Percentiles rank a stretch among this genome's conserved stretches.
phyloP scores from a whole-genome alignment of 1,139 yeast species.

The Sugiyamaella sp. region DNA sequence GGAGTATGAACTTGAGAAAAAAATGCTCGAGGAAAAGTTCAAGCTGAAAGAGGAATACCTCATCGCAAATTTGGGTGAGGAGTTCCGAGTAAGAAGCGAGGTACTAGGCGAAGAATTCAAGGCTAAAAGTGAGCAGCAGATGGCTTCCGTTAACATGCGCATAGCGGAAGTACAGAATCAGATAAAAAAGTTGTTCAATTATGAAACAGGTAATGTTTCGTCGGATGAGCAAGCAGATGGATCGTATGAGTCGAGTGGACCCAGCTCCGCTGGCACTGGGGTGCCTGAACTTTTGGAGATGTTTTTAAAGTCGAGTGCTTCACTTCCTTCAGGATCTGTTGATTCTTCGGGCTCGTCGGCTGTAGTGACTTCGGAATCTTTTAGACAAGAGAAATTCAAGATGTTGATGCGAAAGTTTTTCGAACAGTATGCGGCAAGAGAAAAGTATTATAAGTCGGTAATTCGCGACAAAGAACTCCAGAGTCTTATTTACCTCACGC shows the following conservation, averaged over 20 bases:
- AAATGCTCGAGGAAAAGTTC: not conserved
- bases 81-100: not conserved
- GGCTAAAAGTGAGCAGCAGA: not conserved
- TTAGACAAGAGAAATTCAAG: constrained; percentile 2
- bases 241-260: no score
- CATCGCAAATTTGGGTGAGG: not conserved
- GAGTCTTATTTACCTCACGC: constrained; percentile 23
- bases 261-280: constrained; percentile 2
- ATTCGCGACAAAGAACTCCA: constrained; percentile 27
- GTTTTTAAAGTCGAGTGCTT: not conserved
- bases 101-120: not conserved
- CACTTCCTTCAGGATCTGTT: not conserved
- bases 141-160: not conserved
- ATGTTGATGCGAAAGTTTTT: constrained; percentile 21
- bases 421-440: constrained; percentile 26
- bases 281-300: constrained; percentile 6
- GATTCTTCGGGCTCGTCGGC: no score
- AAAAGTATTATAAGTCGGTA: constrained; percentile 24
- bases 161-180: not conserved
- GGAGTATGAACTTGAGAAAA: not conserved
- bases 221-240: not conserved
- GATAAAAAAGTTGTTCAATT: not conserved
- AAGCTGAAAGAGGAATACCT: not conserved
- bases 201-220: not conserved
- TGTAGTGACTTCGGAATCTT: no score